phyloP scores from a whole-genome alignment of 345 rosid genomes.

The Eucalyptus marginata region DNA sequence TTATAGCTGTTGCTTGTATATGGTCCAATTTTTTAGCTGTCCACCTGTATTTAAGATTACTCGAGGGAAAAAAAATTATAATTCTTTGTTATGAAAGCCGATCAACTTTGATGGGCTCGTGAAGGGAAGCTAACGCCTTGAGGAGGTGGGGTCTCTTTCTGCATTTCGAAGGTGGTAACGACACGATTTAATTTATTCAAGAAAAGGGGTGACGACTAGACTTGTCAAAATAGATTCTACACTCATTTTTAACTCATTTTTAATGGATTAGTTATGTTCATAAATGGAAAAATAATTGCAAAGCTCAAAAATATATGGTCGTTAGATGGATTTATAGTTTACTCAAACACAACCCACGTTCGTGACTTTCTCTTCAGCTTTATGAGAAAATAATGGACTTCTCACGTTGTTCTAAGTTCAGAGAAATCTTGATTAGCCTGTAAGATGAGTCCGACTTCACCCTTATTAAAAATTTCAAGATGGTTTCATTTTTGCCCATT shows the following conservation, averaged over 20 bases:
- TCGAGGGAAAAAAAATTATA: background rate
- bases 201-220: background rate
- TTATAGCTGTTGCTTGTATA: background rate
- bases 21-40: background rate
- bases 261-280: background rate
- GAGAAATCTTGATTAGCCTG: background rate
- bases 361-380: background rate
- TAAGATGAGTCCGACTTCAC: background rate
- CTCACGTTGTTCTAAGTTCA: background rate
- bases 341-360: background rate
- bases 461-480: background rate
- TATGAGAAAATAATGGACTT: background rate
- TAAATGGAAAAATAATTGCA: background rate
- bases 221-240: background rate
- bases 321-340: background rate
- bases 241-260: background rate
- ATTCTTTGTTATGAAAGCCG: background rate
- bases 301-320: background rate
- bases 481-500: background rate
- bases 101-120: background rate
- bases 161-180: background rate
- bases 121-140: background rate
- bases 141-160: background rate
- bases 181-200: background rate
- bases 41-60: background rate